Evolutionary conservation across 345 rosid species (phyloP), one percentile per base, ranked within the genome.

Genomic region (Litchi chinensis): DNA sequence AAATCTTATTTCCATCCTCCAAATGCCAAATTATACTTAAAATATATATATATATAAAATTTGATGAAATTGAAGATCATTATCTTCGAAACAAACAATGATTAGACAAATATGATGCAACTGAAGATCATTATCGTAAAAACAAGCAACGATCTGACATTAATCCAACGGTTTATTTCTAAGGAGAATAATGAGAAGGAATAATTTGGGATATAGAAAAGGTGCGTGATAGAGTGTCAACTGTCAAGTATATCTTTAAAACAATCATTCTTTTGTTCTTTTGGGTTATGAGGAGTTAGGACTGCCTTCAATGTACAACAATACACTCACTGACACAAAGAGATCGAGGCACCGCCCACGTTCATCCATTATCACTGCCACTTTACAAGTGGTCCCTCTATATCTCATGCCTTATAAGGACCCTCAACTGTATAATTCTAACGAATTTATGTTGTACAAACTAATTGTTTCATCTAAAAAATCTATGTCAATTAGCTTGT

Each of bases 321-420:
- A 26, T 26, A 26, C 0, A 16, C 16, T 40, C 77, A 63, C 12
- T 12, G 3, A 74, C 40, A 43, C 43, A 7, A 63, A 46, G 19
- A 63, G 77, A 63, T 60, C 48, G 73, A 75, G 79, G 75, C 69
- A 65, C 82, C 81, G 32, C 70, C 85, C 82, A 82, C 79, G 79
- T 82, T 75, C 76, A 6, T 74, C 54, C 68, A 54, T 79, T 63
- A 74, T 67, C 66, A 64, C 68, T 60, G 18, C 4, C 13, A 44
- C 59, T 43, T 63, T 63, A 0, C 2, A 43, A 63, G 60, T 16
- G 59, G 69, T 24, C 69, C 77, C 69, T 43, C 8, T 46, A 26
- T 18, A 3, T 43, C 32, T 48, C 59, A 18, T n/a, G 16, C 5
- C 54, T 3, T 32, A 32, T 32, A 32, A 0, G 19, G 16, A 32